phyloP scores from a whole-genome alignment of 257 asterid genomes.

The Scutellaria barbata region DNA sequence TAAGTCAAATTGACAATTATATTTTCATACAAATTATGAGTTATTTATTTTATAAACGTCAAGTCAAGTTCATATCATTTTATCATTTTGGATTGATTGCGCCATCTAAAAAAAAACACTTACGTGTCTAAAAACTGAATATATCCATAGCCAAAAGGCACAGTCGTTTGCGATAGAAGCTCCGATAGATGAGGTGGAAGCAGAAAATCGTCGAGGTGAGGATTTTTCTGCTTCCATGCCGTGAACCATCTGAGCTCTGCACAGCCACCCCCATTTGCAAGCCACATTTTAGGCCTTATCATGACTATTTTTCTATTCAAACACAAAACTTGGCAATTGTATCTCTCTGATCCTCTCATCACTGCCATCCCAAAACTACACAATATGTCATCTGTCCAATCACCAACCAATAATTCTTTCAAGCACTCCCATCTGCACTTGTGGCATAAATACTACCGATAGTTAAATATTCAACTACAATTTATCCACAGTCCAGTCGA shows the following conservation, averaged over 20 bases:
- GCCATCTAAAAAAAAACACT: too few species aligned
- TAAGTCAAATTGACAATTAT: too few species aligned
- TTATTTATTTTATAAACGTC: too few species aligned
- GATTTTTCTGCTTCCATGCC: constrained; percentile 77
- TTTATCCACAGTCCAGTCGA: too few species aligned
- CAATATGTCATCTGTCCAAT: constrained; percentile 75
- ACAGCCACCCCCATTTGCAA: constrained; percentile 73
- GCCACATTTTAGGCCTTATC: constrained; percentile 92
- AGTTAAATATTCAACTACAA: too few species aligned
- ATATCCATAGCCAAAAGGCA: constrained; percentile 86
- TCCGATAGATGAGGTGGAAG: constrained; percentile 66
- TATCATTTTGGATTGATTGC: too few species aligned
- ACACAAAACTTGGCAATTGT: constrained; percentile 82
- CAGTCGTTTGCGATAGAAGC: constrained; percentile 58
- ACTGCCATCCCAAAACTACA: constrained; percentile 92
- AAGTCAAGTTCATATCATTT: too few species aligned
- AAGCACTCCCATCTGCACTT: constrained; percentile 86
- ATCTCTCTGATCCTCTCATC: constrained; percentile 67
- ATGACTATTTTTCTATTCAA: constrained; percentile 67
- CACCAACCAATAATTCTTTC: constrained; percentile 65
- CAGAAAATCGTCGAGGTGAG: constrained; percentile 56
- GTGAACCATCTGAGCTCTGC: constrained; percentile 82
- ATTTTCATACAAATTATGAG: too few species aligned
- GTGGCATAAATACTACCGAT: too few species aligned
- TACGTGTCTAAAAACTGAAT: constrained; percentile 79